Evolutionary conservation across 345 rosid species (phyloP).

Genomic region (Ceriops tagal): DNA sequence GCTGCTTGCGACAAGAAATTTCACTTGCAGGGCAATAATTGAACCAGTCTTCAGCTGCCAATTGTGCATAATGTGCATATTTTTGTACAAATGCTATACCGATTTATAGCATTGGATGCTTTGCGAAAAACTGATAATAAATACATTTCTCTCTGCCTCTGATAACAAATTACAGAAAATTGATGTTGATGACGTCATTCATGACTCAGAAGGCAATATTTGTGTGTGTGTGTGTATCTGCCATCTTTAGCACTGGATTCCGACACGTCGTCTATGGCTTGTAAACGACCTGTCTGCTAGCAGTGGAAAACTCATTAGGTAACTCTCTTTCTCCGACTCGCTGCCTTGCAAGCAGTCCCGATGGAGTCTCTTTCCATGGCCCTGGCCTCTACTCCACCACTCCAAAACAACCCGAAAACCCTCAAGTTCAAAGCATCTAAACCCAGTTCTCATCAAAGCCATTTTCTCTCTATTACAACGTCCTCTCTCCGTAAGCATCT

Average conservation of each 20-base stretch:
- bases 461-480: neutral
- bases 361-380: conserved; percentile 43
- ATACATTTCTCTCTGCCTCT: too few species aligned
- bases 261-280: too few species aligned
- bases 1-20: conserved; percentile 47
- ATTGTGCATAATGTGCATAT: neutral
- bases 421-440: conserved; percentile 24
- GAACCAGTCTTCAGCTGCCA: conserved; percentile 13
- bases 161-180: too few species aligned
- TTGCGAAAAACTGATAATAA: too few species aligned
- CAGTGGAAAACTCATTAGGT: neutral
- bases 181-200: too few species aligned
- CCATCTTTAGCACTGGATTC: too few species aligned
- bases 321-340: neutral
- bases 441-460: conserved; percentile 1
- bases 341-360: neutral
- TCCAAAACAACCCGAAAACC: conserved; percentile 31
- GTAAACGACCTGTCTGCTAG: too few species aligned
- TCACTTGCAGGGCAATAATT: conserved; percentile 15
- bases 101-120: too few species aligned
- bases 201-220: too few species aligned
- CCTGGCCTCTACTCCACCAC: conserved; percentile 35
- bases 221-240: too few species aligned
- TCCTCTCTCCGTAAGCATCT: conserved; percentile 7
- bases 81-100: neutral